These are phyloP conservation scores for Colletotrichum camelliae DNA, from an alignment of 2,329 filamentous ascomycete genomes.

Conservation along the genomic window DNA sequence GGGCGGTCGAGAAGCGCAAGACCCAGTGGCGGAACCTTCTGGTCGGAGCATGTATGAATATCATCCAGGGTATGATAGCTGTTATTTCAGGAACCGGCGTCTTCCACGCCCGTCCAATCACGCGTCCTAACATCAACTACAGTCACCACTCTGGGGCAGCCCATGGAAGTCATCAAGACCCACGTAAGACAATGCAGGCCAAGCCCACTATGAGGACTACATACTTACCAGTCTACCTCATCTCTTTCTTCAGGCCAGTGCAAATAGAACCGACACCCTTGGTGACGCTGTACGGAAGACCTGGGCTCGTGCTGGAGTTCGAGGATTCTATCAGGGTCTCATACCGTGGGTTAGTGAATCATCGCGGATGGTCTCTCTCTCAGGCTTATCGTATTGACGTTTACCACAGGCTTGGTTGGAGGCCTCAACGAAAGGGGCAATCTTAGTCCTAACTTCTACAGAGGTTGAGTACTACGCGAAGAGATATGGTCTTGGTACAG, in stretches of 20 bases:
- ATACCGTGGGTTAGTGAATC: conserved; percentile 15
- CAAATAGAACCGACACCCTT: conserved; percentile 1
- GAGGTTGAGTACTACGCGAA: not conserved
- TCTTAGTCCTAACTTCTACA: not conserved
- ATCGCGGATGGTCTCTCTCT: not conserved
- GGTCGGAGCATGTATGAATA: not conserved
- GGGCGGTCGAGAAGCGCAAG: not conserved
- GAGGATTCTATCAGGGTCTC: conserved; percentile 22
- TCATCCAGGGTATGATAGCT: not conserved
- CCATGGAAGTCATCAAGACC: conserved; percentile 23
- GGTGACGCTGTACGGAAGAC: conserved; percentile 12
- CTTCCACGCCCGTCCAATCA: not conserved
- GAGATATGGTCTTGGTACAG: not conserved
- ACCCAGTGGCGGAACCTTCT: not conserved
- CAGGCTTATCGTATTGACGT: not conserved
- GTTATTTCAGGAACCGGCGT: fast-evolving
- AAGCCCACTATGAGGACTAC: no score
- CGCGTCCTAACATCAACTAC: not conserved
- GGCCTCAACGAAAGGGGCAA: conserved; percentile 4
- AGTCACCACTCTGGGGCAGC: conserved; percentile 21
- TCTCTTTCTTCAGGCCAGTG: not conserved
- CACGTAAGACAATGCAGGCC: conserved; percentile 2
- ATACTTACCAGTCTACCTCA: not conserved
- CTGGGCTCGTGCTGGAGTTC: conserved; percentile 3
- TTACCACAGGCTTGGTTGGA: conserved; percentile 5